Base-by-base conservation (phyloP, 331 rosid genomes). In the Quercus lobata region DNA sequence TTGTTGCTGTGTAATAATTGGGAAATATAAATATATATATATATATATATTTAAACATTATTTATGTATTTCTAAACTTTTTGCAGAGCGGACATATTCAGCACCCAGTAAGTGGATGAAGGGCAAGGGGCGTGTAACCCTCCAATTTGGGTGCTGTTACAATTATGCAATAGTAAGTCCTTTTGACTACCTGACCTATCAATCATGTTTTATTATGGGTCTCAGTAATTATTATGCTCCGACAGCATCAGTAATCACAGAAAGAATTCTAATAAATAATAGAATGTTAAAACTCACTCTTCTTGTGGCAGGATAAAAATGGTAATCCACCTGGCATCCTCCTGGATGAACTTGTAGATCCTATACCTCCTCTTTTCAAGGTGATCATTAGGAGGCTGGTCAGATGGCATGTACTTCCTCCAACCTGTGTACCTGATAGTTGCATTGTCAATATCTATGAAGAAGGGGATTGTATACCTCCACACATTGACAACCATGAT, bases 121-220 rank as follows among this genome's bases (percentile, higher is more conserved):
- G 88, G 99, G 99, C 49, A 96, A 96, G 91, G 98, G 99, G 56
- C 99, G 89, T 69, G 82, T 84, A 35, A 87, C 90, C 22, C 68
- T 96, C 71, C 99, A 96, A 84, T 96, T 91, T 57, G 99, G 99
- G 49, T 96, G 99, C 71, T 96, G 99, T 79, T 96, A 93, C 88
- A 96, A 96, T 78, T 96, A 96, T 86, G 97, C 93, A 71, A 55
- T 76, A 78, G 99, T 96, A 80, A 88, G 92, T 86, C 30, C 65
- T 58, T 65, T 69, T 58, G 11, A 34, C 53, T 35, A 35, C 21
- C 3, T 29, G 22, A 8, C 19, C 2, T 72, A 25, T 12, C 15
- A 41, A 1, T 41, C 69, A n/a, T 60, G 6, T 41, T 32, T 74
- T 81, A 35, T 72, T 78, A 24, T 80, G 49, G 63, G 34, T 52